Evolutionary conservation across 2,329 filamentous ascomycete species (phyloP).

Genomic region (Pseudonectria foliicola): DNA sequence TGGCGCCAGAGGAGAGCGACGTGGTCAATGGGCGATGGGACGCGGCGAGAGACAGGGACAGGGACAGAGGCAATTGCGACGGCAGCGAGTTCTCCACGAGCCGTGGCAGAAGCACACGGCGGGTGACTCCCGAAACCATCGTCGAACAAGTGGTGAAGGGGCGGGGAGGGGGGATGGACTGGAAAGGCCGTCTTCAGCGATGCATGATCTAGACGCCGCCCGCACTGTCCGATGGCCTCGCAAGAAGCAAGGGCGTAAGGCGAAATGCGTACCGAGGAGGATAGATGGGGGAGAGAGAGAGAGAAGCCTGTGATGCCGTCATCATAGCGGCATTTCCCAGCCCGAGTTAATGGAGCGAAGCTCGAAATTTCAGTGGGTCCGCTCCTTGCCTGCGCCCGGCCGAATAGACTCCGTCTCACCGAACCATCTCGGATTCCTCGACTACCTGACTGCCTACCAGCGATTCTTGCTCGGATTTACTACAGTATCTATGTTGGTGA

Average conservation of each 20-base stretch:
- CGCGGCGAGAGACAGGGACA: conserved; percentile 14
- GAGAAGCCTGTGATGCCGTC: conserved; percentile 25
- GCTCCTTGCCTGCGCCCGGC: conserved; percentile 3
- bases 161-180: conserved; percentile 18
- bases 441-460: too few relatives aligned
- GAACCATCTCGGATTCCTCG: conserved; percentile 8
- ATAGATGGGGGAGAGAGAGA: conserved; percentile 12
- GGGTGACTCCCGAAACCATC: conserved; percentile 45
- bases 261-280: conserved; percentile 7
- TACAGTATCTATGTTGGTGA: too few relatives aligned
- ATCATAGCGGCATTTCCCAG: conserved; percentile 29
- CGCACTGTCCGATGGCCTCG: conserved; percentile 8
- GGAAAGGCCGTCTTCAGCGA: conserved; percentile 15
- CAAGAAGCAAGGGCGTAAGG: conserved; percentile 4
- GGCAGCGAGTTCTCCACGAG: conserved; percentile 28
- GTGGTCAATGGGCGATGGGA: conserved; percentile 16
- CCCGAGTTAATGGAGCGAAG: conserved; percentile 19
- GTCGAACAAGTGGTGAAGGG: conserved; percentile 19
- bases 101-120: conserved; percentile 42
- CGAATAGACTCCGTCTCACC: conserved; percentile 12
- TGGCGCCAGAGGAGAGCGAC: conserved; percentile 8
- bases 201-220: conserved; percentile 23
- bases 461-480: too few relatives aligned
- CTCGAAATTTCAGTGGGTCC: conserved; percentile 7
- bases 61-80: conserved; percentile 18